A percentile compares a stretch with the other conserved stretches of the same genome.
These are phyloP conservation scores for Fusarium tuaranense DNA, from an alignment of 2,329 filamentous ascomycete species.

Conservation along the genomic window DNA sequence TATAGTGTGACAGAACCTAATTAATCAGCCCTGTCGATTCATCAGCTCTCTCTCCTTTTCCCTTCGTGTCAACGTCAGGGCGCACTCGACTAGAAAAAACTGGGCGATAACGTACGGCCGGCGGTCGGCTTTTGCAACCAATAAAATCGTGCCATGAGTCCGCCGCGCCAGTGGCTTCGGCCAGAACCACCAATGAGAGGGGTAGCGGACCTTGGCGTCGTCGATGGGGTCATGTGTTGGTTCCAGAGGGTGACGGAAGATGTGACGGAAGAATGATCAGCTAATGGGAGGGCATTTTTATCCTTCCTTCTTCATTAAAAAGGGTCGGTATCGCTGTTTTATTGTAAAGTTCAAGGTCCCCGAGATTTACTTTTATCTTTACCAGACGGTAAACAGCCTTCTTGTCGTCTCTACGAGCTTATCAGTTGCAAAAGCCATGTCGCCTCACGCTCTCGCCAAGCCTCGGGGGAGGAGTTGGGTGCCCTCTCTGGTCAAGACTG, in stretches of 20 bases:
- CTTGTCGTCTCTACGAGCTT: not conserved
- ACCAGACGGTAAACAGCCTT: not conserved
- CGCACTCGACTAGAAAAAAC: not conserved
- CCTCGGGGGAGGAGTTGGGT: constrained; percentile 28
- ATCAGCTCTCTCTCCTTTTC: not conserved
- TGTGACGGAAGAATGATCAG: constrained; percentile 10
- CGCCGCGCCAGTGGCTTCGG: not conserved
- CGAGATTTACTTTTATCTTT: not conserved
- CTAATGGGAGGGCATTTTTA: not conserved
- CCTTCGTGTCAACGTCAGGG: not conserved
- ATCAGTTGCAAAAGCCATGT: not conserved
- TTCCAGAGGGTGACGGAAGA: not conserved
- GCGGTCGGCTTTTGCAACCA: not conserved
- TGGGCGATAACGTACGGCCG: not conserved
- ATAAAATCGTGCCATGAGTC: not conserved
- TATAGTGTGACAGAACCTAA: not conserved
- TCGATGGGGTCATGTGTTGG: not conserved
- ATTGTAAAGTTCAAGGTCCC: not conserved
- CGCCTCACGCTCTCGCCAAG: constrained; percentile 6
- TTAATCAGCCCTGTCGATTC: not conserved
- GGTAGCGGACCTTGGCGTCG: not conserved
- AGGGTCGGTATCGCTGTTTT: not conserved
- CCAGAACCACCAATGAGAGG: not conserved
- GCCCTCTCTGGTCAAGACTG: constrained; percentile 7
- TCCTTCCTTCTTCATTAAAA: not conserved